Conservation (phyloP, 2,329 filamentous ascomycete species). For the Aspergillus ruber region DNA sequence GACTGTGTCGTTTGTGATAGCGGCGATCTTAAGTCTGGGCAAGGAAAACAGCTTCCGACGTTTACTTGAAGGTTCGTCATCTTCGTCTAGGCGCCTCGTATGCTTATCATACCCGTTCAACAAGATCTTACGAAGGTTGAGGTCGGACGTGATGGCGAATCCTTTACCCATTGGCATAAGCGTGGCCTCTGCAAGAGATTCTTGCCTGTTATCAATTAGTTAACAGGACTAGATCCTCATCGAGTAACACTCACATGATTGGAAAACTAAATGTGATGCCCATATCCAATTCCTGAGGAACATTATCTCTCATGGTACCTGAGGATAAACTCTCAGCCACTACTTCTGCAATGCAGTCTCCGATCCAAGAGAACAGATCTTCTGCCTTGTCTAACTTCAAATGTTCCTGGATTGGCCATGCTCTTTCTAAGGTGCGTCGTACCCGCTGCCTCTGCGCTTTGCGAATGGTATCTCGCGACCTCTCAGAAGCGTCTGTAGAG, state of each 20-base stretch:
- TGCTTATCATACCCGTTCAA: conserved; percentile 50
- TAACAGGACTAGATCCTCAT: neutral
- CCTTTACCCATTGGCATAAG: conserved; percentile 55
- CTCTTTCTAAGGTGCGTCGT: conserved; percentile 42
- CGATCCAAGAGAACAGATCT: conserved; percentile 75
- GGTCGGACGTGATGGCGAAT: conserved; percentile 50
- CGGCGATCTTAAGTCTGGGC: conserved; percentile 63
- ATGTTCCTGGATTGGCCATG: conserved; percentile 51
- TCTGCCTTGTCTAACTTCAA: conserved; percentile 62
- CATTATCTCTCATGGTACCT: conserved; percentile 31
- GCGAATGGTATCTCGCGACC: conserved; percentile 38
- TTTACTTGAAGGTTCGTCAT: conserved; percentile 36
- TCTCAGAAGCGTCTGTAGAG: conserved; percentile 27
- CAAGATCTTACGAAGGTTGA: conserved; percentile 50
- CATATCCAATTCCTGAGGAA: conserved; percentile 43
- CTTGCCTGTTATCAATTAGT: conserved; percentile 36
- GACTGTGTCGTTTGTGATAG: conserved; percentile 76
- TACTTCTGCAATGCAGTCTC: conserved; percentile 67
- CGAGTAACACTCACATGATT: conserved; percentile 38
- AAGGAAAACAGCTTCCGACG: conserved; percentile 45
- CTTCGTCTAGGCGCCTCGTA: conserved; percentile 33
- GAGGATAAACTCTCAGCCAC: conserved; percentile 49
- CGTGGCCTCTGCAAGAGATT: conserved; percentile 48
- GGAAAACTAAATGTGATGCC: conserved; percentile 47
- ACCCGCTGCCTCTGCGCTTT: conserved; percentile 44